phyloP scores from a whole-genome alignment of 495 filamentous ascomycete species.

The Sabuloglossum arenarium region DNA sequence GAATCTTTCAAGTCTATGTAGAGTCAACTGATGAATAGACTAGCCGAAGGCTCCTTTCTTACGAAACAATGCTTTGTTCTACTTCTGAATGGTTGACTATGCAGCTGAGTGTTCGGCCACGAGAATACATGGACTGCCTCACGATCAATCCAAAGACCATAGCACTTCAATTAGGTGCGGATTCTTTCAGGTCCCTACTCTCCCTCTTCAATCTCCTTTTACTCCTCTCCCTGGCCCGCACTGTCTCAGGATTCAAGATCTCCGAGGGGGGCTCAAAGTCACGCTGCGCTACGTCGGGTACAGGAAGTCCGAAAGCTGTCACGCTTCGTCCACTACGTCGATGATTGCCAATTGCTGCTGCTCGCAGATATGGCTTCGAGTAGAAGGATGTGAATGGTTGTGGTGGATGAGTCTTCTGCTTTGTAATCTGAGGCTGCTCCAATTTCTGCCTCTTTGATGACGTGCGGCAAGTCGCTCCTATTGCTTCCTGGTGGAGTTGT shows the following conservation, averaged over 20 bases:
- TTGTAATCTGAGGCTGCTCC: conserved; percentile 2
- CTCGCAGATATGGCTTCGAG: conserved; percentile 50
- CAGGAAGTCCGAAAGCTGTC: conserved; percentile 57
- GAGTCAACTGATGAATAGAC: no score
- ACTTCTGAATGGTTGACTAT: no score
- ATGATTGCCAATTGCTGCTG: conserved; percentile 43
- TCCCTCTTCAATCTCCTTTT: conserved; percentile 7
- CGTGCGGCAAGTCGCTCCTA: conserved; percentile 4
- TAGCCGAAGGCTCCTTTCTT: no score
- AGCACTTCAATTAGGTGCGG: not conserved
- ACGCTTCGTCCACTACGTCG: conserved; percentile 32
- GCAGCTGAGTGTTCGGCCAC: not conserved
- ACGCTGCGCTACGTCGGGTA: conserved; percentile 45
- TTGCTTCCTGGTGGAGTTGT: conserved; percentile 55
- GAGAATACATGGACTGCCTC: not conserved
- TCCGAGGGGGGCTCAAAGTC: conserved; percentile 62
- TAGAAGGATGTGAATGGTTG: conserved; percentile 77
- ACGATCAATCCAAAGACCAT: not conserved
- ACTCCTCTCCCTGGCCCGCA: conserved; percentile 17
- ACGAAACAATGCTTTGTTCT: no score
- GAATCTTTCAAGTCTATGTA: no score
- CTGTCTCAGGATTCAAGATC: conserved; percentile 42
- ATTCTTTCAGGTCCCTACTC: conserved; percentile 1
- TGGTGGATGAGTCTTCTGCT: conserved; percentile 1
- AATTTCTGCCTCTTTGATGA: conserved; percentile 5